phyloP scores from a whole-genome alignment of 2,329 filamentous ascomycete genomes.

The Pseudocercospora pini-densiflorae region DNA sequence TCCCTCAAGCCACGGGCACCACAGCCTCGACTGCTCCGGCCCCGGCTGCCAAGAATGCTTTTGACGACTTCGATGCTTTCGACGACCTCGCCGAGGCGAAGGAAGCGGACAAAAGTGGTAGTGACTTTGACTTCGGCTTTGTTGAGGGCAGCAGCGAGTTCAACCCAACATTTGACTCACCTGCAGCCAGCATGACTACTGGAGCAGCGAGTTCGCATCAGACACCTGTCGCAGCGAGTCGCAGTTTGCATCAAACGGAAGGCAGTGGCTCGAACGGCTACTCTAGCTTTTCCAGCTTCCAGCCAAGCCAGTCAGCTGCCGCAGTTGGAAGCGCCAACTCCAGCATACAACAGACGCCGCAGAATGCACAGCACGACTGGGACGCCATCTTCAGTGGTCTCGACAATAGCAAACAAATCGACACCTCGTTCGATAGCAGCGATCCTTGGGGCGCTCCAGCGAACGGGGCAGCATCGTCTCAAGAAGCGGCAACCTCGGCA shows the following conservation, averaged over 20 bases:
- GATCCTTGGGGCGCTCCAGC: constrained; percentile 36
- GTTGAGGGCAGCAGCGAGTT: constrained; percentile 70
- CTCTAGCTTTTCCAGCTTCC: constrained; percentile 35
- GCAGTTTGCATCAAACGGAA: constrained; percentile 22
- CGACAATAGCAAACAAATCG: constrained; percentile 54
- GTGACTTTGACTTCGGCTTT: constrained; percentile 75
- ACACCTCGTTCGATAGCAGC: constrained; percentile 31
- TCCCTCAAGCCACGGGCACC: constrained; percentile 7
- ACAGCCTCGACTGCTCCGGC: constrained; percentile 4
- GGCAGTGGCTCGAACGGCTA: constrained; percentile 33
- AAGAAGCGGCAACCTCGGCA: constrained; percentile 14
- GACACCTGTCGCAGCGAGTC: constrained; percentile 41
- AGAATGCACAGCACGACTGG: constrained; percentile 74
- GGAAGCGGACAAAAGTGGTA: constrained; percentile 72
- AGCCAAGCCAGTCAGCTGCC: constrained; percentile 17
- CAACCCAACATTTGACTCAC: constrained; percentile 79
- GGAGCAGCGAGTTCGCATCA: constrained; percentile 49
- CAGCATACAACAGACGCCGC: constrained; percentile 44
- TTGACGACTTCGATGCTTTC: constrained; percentile 79
- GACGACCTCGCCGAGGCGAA: constrained; percentile 83
- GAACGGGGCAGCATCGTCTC: constrained; percentile 6
- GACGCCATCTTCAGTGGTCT: constrained; percentile 89
- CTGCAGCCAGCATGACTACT: constrained; percentile 53
- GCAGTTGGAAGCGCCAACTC: constrained; percentile 9
- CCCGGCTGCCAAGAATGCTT: constrained; percentile 56